phyloP scores from a whole-genome alignment of 192 early-diverging fungal genomes.

The Coemansia sp. region DNA sequence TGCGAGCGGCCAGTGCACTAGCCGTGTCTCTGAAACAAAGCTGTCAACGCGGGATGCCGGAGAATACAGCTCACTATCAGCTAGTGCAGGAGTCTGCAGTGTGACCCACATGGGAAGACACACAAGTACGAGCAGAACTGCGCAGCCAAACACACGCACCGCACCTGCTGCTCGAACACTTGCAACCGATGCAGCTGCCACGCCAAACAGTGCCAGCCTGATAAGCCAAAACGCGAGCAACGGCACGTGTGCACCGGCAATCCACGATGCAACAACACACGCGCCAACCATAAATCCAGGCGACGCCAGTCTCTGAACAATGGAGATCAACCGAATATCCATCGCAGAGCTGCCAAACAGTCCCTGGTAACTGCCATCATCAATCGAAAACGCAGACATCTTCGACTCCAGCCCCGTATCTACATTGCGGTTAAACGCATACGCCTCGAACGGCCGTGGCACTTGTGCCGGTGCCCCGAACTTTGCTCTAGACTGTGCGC shows the following conservation, averaged over 20 bases:
- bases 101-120: neutral
- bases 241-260: neutral
- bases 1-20: neutral
- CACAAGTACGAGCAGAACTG: neutral
- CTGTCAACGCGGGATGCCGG: neutral
- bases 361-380: constrained; percentile 46
- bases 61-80: neutral
- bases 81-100: neutral
- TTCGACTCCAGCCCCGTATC: constrained; percentile 41
- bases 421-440: constrained; percentile 14
- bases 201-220: constrained; percentile 3
- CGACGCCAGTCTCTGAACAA: constrained; percentile 6
- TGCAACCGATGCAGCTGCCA: neutral
- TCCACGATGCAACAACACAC: constrained; percentile 12
- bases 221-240: constrained; percentile 11
- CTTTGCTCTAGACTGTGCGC: neutral
- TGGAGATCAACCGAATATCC: constrained; percentile 25
- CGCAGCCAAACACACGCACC: neutral
- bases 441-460: constrained; percentile 35
- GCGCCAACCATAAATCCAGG: neutral
- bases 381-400: constrained; percentile 41
- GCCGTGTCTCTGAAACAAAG: neutral
- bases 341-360: constrained; percentile 32
- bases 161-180: neutral
- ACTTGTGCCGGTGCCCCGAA: neutral